A percentile compares a stretch with the other conserved stretches of the same genome.
Conservation (phyloP, 2,329 filamentous ascomycete species). For the Hirsutella rhossiliensis region DNA sequence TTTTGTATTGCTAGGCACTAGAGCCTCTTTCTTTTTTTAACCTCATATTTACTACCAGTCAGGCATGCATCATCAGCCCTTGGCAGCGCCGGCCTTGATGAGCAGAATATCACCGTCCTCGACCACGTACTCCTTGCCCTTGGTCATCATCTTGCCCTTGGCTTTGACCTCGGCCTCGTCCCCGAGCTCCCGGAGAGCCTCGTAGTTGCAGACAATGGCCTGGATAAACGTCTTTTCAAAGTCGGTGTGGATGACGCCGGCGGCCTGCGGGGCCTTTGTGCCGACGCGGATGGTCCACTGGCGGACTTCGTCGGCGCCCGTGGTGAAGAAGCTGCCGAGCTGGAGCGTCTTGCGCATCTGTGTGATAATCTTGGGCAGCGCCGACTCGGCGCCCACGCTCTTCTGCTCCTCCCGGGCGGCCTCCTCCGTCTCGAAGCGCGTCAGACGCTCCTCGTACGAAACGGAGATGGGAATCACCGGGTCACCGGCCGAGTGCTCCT, state of each 20-base stretch:
- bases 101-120: conserved; percentile 74
- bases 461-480: conserved; percentile 91
- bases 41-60: not conserved
- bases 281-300: conserved; percentile 97
- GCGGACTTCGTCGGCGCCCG: conserved; percentile 86
- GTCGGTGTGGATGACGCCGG: conserved; percentile 95
- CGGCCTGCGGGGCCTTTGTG: conserved; percentile 94
- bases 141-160: conserved; percentile 94
- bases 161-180: conserved; percentile 83
- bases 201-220: conserved; percentile 86
- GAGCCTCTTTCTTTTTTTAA: not conserved
- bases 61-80: conserved; percentile 37
- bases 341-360: conserved; percentile 90
- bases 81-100: conserved; percentile 82
- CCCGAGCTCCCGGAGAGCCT: conserved; percentile 67
- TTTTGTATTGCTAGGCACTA: not conserved
- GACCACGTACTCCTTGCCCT: conserved; percentile 93
- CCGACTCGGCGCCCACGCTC: conserved; percentile 73
- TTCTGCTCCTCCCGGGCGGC: conserved; percentile 80
- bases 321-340: conserved; percentile 94
- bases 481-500: conserved; percentile 76
- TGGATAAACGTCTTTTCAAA: conserved; percentile 99
- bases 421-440: conserved; percentile 64
- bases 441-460: conserved; percentile 83
- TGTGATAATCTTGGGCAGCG: conserved; percentile 79